These are phyloP conservation scores for Silene coronaria DNA, from an alignment of 179 eudicot genomes.

Conservation along the genomic window DNA sequence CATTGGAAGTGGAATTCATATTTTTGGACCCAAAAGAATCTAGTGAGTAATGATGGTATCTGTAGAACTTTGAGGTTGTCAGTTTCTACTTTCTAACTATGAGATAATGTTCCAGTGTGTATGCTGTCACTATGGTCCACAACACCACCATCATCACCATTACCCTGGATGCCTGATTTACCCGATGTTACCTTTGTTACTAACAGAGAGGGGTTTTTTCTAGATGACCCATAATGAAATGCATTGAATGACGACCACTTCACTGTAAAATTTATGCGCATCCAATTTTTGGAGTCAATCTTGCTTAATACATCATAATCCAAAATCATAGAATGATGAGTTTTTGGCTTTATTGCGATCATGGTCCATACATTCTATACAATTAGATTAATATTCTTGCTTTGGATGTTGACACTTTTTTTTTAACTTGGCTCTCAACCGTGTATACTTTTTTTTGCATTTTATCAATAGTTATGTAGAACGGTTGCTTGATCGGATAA, in stretches of 20 bases:
- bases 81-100: neutral
- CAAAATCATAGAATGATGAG: neutral
- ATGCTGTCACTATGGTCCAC: slow-evolving; percentile 3
- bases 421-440: neutral
- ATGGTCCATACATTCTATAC: too few species aligned
- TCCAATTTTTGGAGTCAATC: neutral
- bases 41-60: neutral
- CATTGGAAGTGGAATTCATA: neutral
- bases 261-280: neutral
- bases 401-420: neutral
- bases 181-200: neutral
- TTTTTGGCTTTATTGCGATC: too few species aligned
- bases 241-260: neutral
- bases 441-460: slow-evolving; percentile 16
- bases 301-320: neutral
- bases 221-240: neutral
- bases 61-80: slow-evolving; percentile 3
- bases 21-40: neutral
- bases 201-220: neutral
- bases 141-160: neutral
- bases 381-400: slow-evolving; percentile 2
- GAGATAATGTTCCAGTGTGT: neutral
- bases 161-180: neutral
- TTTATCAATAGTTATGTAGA: slow-evolving; percentile 66
- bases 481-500: slow-evolving; percentile 89